Conservation (phyloP, 768 basidiomycete species). For the Lenzites betulinus region DNA sequence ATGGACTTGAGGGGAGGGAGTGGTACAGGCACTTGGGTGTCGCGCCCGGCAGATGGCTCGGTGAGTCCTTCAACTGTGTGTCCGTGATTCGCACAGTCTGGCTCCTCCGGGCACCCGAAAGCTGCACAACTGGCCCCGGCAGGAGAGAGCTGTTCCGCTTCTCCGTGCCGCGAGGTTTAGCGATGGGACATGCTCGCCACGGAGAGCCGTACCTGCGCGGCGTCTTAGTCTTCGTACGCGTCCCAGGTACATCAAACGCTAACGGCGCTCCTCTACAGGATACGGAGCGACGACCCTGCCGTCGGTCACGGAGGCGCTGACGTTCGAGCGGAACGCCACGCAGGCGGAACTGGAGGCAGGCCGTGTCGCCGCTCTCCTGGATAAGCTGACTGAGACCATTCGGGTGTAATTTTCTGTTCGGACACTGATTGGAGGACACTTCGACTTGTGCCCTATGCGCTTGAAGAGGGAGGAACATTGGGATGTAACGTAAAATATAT, state of each 20-base stretch:
- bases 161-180: no score
- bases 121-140: no score
- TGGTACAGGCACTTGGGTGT: conserved; percentile 88
- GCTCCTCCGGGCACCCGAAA: no score
- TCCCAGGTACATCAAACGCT: neutral
- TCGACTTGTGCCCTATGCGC: neutral
- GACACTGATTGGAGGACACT: neutral
- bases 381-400: conserved; percentile 30
- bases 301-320: conserved; percentile 74
- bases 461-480: neutral
- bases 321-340: conserved; percentile 63
- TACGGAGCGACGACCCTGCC: conserved; percentile 88
- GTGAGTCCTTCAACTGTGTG: no score
- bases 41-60: conserved; percentile 84
- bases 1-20: conserved; percentile 74
- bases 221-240: neutral
- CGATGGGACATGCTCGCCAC: no score
- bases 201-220: no score
- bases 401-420: conserved; percentile 17
- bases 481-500: neutral
- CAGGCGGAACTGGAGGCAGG: conserved; percentile 61
- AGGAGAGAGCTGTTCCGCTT: no score
- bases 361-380: conserved; percentile 58
- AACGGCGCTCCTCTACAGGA: conserved; percentile 43
- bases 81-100: no score